These are phyloP conservation scores for Teunomyces cretensis DNA, from an alignment of 805 yeast genomes.

Conservation along the genomic window DNA sequence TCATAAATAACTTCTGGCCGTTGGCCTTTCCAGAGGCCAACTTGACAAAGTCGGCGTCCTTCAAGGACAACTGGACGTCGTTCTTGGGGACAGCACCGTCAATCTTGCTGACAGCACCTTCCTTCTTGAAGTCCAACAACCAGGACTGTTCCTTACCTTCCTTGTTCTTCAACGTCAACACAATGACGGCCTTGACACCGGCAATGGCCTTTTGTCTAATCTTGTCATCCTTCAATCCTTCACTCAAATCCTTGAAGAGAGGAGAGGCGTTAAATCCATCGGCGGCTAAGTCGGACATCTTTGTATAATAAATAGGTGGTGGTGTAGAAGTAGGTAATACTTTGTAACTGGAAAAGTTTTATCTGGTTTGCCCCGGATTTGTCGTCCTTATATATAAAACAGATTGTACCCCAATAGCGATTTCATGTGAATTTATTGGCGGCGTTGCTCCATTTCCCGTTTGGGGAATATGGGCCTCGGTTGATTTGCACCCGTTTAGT, in stretches of 20 bases:
- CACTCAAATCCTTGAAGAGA: constrained; percentile 39
- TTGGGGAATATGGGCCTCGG: constrained; percentile 4
- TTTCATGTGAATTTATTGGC: constrained; percentile 2
- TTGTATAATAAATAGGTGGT: background rate
- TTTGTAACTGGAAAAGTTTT: background rate
- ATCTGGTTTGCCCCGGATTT: constrained; percentile 1
- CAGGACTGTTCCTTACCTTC: constrained; percentile 60
- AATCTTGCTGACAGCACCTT: constrained; percentile 45
- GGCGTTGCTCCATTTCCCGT: constrained; percentile 1
- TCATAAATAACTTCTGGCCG: constrained; percentile 81
- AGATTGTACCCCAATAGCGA: background rate
- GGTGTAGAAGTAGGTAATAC: background rate
- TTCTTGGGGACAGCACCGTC: constrained; percentile 45
- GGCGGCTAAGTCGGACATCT: constrained; percentile 27
- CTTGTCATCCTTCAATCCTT: constrained; percentile 37
- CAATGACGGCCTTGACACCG: constrained; percentile 60
- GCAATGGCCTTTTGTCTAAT: constrained; percentile 38
- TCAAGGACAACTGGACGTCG: constrained; percentile 65
- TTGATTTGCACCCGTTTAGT: background rate
- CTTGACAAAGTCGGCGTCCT: constrained; percentile 68
- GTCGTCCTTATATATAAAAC: constrained; percentile 2
- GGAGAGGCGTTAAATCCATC: constrained; percentile 46
- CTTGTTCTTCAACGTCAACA: constrained; percentile 65
- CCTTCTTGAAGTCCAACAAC: constrained; percentile 65
- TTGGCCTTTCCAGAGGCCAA: constrained; percentile 77